Percentiles rank a stretch among this genome's conserved stretches.
Conservation (phyloP, 192 early-diverging fungal species). For the Glomus cerebriforme region DNA sequence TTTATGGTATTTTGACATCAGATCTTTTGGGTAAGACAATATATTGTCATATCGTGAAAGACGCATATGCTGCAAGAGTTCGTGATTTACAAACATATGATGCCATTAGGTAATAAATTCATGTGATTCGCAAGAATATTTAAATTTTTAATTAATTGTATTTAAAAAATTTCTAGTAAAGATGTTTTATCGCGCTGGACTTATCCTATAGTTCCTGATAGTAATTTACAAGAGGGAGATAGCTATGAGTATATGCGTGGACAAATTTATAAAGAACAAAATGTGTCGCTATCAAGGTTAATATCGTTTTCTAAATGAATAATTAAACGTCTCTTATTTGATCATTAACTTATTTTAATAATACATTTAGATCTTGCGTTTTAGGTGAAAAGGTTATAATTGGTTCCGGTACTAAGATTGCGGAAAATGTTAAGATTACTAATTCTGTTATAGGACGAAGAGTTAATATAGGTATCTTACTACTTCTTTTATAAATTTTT, state of each 20-base stretch:
- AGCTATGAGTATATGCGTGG: slow-evolving; percentile 75
- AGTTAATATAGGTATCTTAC: slow-evolving; percentile 65
- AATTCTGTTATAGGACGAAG: slow-evolving; percentile 85
- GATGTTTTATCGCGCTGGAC: slow-evolving; percentile 91
- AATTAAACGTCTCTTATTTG: not conserved
- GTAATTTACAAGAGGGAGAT: slow-evolving; percentile 68
- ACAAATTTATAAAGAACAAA: slow-evolving; percentile 82
- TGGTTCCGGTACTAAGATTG: slow-evolving; percentile 75
- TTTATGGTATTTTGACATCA: slow-evolving; percentile 85
- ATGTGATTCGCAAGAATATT: not conserved
- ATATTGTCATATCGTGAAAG: slow-evolving; percentile 75
- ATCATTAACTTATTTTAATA: not conserved
- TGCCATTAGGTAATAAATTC: slow-evolving; percentile 60
- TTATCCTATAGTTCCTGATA: slow-evolving; percentile 94
- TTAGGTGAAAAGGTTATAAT: slow-evolving; percentile 82
- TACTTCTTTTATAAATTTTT: not conserved
- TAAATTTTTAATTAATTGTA: not conserved
- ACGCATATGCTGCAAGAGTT: slow-evolving; percentile 68
- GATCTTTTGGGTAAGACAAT: slow-evolving; percentile 87
- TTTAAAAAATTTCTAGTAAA: slow-evolving; percentile 48
- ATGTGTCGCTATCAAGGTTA: slow-evolving; percentile 72
- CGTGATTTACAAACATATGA: slow-evolving; percentile 74
- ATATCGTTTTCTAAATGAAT: not conserved
- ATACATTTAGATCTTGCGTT: slow-evolving; percentile 50
- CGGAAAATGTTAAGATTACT: slow-evolving; percentile 66